phyloP scores from a whole-genome alignment of 305 asterid genomes.

The Petunia hybrid region DNA sequence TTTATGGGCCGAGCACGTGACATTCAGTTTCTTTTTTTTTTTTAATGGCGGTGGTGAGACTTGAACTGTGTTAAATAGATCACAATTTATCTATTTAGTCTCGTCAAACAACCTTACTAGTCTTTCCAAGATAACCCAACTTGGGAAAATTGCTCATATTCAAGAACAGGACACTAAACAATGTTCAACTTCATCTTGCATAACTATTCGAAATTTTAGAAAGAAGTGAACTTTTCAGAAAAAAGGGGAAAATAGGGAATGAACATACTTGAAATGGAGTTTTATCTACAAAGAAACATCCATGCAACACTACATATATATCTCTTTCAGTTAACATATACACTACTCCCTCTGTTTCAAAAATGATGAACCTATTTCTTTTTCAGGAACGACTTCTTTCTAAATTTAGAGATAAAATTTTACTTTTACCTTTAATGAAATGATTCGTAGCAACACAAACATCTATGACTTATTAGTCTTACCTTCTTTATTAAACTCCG shows the following conservation, averaged over 20 bases:
- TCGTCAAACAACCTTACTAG: not conserved
- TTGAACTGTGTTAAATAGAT: not conserved
- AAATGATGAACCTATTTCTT: too few relatives aligned
- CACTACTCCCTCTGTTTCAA: too few relatives aligned
- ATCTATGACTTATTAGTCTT: too few relatives aligned
- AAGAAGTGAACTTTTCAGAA: not conserved
- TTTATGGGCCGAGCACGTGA: too few relatives aligned
- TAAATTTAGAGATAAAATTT: too few relatives aligned
- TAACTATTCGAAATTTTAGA: not conserved
- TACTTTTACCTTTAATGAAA: too few relatives aligned
- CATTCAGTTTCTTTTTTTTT: too few relatives aligned
- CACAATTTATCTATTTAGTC: not conserved
- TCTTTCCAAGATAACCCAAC: constrained; percentile 4
- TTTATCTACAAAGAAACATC: not conserved
- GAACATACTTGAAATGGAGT: not conserved
- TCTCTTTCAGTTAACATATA: not conserved
- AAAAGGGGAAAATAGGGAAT: not conserved
- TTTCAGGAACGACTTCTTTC: too few relatives aligned
- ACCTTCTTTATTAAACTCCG: too few relatives aligned
- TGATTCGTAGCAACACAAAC: too few relatives aligned
- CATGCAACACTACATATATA: not conserved
- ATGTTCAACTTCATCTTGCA: not conserved
- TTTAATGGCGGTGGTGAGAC: not conserved
- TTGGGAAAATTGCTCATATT: constrained; percentile 1
- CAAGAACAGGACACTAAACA: not conserved